These are phyloP conservation scores for Punica granatum DNA, from an alignment of 345 rosid genomes.

Conservation along the genomic window DNA sequence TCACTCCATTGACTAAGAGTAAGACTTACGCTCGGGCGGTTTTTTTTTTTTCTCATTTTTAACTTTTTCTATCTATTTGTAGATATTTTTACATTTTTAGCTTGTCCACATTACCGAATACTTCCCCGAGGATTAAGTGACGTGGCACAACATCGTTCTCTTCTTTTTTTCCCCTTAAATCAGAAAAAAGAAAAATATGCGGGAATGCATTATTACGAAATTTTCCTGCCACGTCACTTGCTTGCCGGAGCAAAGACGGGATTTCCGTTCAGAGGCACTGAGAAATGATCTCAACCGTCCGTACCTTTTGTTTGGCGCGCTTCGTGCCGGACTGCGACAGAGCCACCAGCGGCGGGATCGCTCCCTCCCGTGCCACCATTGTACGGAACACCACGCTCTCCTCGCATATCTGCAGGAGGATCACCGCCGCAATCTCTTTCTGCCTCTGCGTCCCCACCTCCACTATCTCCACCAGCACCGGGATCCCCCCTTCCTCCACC, in stretches of 20 bases:
- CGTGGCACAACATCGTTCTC: constrained; percentile 9
- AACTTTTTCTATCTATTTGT: not conserved
- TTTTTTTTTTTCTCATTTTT: no score
- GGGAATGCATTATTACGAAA: no score
- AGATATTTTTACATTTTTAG: no score
- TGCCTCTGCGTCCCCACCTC: constrained; percentile 86
- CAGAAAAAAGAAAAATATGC: not conserved
- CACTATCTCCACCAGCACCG: constrained; percentile 82
- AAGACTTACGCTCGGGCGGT: not conserved
- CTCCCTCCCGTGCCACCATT: constrained; percentile 94
- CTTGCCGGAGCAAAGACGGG: not conserved
- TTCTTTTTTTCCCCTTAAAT: not conserved
- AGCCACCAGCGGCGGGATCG: constrained; percentile 80
- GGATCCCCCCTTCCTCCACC: constrained; percentile 87
- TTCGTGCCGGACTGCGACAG: constrained; percentile 75
- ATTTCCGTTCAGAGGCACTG: not conserved
- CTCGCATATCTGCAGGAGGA: constrained; percentile 64
- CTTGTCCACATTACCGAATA: not conserved
- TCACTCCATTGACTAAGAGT: no score
- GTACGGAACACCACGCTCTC: constrained; percentile 54
- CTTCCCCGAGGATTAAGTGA: not conserved
- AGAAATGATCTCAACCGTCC: not conserved
- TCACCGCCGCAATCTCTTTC: constrained; percentile 70
- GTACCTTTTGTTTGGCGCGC: constrained; percentile 85
- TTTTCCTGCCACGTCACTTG: constrained; percentile 6